These are phyloP conservation scores for Circinella minor DNA, from an alignment of 371 early-diverging fungal species.

Conservation along the genomic window DNA sequence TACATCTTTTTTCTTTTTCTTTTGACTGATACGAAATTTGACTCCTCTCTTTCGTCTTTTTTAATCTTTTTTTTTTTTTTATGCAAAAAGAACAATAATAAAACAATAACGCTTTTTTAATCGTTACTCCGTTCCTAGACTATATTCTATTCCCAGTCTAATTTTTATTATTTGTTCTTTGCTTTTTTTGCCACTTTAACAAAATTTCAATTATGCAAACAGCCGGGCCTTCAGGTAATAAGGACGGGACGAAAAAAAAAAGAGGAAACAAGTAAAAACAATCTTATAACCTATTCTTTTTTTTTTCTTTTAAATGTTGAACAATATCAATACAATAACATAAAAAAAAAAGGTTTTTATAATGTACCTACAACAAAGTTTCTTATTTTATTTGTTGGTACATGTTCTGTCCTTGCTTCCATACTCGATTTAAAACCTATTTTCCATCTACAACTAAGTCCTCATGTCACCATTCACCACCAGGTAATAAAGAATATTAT, in stretches of 20 bases:
- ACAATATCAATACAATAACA: too few relatives aligned
- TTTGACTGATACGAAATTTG: too few relatives aligned
- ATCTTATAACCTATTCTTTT: neutral
- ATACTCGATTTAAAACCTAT: slow-evolving; percentile 59
- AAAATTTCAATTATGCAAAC: slow-evolving; percentile 7
- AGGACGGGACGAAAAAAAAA: too few relatives aligned
- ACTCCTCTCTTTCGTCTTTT: too few relatives aligned
- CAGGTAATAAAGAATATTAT: slow-evolving; percentile 53
- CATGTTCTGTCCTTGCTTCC: slow-evolving; percentile 60
- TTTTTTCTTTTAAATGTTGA: neutral
- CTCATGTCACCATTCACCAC: slow-evolving; percentile 68
- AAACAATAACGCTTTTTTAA: too few relatives aligned
- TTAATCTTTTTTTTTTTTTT: too few relatives aligned
- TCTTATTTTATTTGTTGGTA: slow-evolving; percentile 59
- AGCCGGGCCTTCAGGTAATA: slow-evolving; percentile 14
- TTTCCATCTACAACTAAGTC: slow-evolving; percentile 66
- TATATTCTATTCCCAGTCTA: neutral
- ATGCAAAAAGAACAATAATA: too few relatives aligned
- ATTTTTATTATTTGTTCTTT: neutral
- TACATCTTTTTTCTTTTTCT: too few relatives aligned
- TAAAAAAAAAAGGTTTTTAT: slow-evolving; percentile 53
- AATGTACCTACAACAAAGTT: slow-evolving; percentile 76
- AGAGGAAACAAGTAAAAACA: neutral
- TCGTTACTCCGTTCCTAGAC: neutral
- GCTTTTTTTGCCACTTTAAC: neutral